Conservation (phyloP, 2,329 filamentous ascomycete species). For the Cadophora luteo-olivacea region DNA sequence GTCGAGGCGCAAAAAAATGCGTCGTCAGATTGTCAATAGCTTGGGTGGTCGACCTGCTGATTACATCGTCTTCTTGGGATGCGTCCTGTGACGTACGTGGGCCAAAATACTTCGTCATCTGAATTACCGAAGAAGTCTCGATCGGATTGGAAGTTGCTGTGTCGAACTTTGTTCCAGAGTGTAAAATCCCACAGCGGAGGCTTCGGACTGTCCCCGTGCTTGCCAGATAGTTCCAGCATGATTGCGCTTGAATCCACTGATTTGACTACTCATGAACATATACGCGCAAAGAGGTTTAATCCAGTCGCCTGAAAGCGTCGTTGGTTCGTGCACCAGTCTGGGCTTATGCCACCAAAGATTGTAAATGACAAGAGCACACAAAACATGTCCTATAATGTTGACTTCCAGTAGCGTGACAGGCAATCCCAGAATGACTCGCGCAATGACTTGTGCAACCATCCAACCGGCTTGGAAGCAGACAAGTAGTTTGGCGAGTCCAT, state of each 20-base stretch:
- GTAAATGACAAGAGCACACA: slow-evolving; percentile 37
- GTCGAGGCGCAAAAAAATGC: not conserved
- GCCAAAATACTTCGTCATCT: not conserved
- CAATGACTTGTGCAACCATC: slow-evolving; percentile 38
- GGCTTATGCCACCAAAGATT: slow-evolving; percentile 43
- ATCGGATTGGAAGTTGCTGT: not conserved
- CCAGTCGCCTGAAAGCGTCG: slow-evolving; percentile 22
- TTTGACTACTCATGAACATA: slow-evolving; percentile 28
- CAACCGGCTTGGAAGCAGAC: slow-evolving; percentile 41
- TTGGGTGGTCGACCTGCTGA: not conserved
- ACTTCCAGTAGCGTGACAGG: slow-evolving; percentile 42
- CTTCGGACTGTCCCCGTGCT: not conserved
- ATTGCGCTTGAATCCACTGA: slow-evolving; percentile 10
- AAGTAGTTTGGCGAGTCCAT: slow-evolving; percentile 39
- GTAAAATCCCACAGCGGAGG: not conserved
- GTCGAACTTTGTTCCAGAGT: not conserved
- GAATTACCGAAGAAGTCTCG: not conserved
- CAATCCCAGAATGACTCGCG: slow-evolving; percentile 33
- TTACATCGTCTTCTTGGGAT: not conserved
- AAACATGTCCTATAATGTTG: slow-evolving; percentile 40
- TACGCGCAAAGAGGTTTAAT: slow-evolving; percentile 24
- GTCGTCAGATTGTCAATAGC: too few relatives aligned
- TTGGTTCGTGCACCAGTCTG: slow-evolving; percentile 28
- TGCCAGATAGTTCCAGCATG: not conserved
- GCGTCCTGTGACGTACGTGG: not conserved